Evolutionary conservation across 257 asterid species (phyloP), one percentile per base, ranked within the genome.

Genomic region (Plantago major): DNA sequence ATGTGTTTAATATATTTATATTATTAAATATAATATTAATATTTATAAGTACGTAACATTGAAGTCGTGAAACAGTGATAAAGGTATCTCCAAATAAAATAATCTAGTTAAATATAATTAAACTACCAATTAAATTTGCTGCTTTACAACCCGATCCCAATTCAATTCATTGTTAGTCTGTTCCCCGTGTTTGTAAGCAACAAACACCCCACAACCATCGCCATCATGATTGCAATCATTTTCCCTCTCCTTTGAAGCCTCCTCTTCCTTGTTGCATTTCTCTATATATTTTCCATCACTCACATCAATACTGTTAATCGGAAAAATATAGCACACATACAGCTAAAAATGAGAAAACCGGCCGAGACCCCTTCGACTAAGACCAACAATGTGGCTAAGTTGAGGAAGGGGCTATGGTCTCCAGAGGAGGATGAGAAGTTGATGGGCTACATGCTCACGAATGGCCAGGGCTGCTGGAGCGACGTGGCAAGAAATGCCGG

Each of bases 401-500:
- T 80, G 46, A 61, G 86, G 30, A 83, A 83, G 65, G 90, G 90
- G 66, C 53, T 82, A 38, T 82, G 89, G 89, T 82, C 88, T 8
- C 88, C 88, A 0, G 85, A 82, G 10, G 83, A 81, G 69, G 88
- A 82, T 43, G 84, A 82, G 22, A 82, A 78, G 54, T 64, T 79
- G 44, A 76, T 82, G 84, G 77, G 61, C 10, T 82, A 82, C 58
- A 82, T 82, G 89, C 42, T 82, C 0, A 68, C 74, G 2, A 82
- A 79, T 52, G 89, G 89, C 12, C 89, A 82, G 44, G 89, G 89
- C 0, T 82, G 82, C 55, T 82, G 89, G 89, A 82, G 82, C 37
- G 83, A 79, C 44, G 84, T 82, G 17, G 89, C 89, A 0, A 50
- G 86, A 46, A 82, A 75, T 74, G 85, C 89, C 0, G 89, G 89